Evolutionary conservation across 2,329 filamentous ascomycete genomes (phyloP), one percentile per base, ranked within the genome.

Genomic region (Fusarium continuum): DNA sequence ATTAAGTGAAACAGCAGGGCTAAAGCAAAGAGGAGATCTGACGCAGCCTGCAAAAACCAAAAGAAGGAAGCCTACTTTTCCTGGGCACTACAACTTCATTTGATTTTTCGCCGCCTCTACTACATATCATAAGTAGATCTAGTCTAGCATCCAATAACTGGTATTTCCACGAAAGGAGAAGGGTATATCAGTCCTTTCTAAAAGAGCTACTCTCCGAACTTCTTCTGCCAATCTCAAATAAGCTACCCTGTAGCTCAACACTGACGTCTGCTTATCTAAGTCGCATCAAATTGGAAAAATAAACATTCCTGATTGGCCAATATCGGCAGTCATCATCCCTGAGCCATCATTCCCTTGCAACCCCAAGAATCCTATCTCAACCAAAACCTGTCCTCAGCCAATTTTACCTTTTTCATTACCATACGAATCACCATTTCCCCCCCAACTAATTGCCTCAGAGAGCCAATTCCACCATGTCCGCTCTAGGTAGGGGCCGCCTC

Each of bases 321-420:
- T n/a, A 47, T 7, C 14, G 35, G 11, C 29, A 19, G 29, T 31
- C 34, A 47, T 36, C 25, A 60, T 55, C 55, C 47, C 55, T 60
- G n/a, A 8, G 32, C 10, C 2, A 36, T 47, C 11, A 10, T 14
- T 38, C 40, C 55, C 55, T 60, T 23, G 29, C 6, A 35, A 22
- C 34, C 13, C 11, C 34, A 34, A 8, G 26, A 40, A 10, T 34
- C 28, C 22, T 4, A 29, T 25, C 14, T 7, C 3, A 19, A 40
- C 31, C 29, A 11, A 35, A 34, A 53, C 19, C 17, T 60, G 40
- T 55, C 43, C 26, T 55, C 6, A 19, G 13, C 10, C 13, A 10
- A 7, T 19, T 25, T 14, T 20, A 38, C 10, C 29, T 17, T 22
- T 7, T n/a, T 23, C 25, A n/a, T 4, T 11, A 19, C 9, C 13